A percentile compares a stretch with the other conserved stretches of the same genome.
Evolutionary conservation across 352 stramenopile genomes (phyloP).

Genomic region (Globisporangium rhizosaccharum): DNA sequence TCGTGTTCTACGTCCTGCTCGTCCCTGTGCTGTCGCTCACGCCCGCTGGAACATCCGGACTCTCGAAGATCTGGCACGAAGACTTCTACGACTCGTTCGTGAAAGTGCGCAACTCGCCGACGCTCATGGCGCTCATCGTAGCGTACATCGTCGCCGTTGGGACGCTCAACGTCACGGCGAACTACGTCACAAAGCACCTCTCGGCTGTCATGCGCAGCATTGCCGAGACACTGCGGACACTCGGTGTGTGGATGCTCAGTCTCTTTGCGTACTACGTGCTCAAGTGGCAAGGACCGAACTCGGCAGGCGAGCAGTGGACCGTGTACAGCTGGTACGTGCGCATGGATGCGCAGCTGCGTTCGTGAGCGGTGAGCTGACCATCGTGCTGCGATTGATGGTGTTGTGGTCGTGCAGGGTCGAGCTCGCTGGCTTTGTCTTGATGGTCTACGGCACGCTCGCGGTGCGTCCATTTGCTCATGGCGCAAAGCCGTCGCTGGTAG

Average conservation of each 20-base stretch:
- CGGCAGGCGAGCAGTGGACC: slow-evolving; percentile 67
- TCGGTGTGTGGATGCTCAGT: slow-evolving; percentile 70
- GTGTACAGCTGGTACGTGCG: slow-evolving; percentile 55
- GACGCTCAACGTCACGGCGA: slow-evolving; percentile 78
- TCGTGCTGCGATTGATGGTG: neutral
- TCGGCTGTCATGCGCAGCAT: slow-evolving; percentile 82
- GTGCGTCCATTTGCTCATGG: slow-evolving; percentile 26
- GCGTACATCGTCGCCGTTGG: slow-evolving; percentile 65
- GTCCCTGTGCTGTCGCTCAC: slow-evolving; percentile 65
- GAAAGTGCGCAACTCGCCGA: slow-evolving; percentile 63
- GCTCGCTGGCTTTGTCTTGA: slow-evolving; percentile 64
- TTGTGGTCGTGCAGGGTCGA: slow-evolving; percentile 38
- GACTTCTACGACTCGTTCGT: slow-evolving; percentile 77
- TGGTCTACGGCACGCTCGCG: slow-evolving; percentile 74
- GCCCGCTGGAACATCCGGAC: slow-evolving; percentile 32
- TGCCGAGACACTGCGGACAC: slow-evolving; percentile 70
- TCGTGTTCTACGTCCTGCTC: slow-evolving; percentile 74
- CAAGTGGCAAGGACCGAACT: slow-evolving; percentile 53
- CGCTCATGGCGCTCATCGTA: slow-evolving; percentile 51
- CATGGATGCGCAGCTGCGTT: neutral
- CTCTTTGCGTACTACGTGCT: slow-evolving; percentile 80
- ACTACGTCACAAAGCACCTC: slow-evolving; percentile 85
- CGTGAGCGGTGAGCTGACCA: neutral
- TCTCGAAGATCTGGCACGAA: slow-evolving; percentile 77
- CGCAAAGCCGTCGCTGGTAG: neutral